Percentiles rank a stretch among this genome's conserved stretches.
phyloP scores from a whole-genome alignment of 192 early-diverging fungal genomes.

The Endogone sp. region DNA sequence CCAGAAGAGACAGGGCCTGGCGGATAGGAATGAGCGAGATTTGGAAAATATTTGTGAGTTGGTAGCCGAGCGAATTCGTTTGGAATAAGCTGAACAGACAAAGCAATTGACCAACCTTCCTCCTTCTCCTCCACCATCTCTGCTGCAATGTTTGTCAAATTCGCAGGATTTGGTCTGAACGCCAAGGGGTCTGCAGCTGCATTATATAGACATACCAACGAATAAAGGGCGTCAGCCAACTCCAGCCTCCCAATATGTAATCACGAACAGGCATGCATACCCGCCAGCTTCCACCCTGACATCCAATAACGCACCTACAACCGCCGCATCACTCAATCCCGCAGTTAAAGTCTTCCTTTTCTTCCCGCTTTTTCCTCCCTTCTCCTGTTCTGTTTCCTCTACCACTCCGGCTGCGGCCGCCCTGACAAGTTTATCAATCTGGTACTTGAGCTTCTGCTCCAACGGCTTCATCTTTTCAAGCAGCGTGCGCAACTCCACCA shows the following conservation, averaged over 20 bases:
- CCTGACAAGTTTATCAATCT: slow-evolving; percentile 91
- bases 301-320: slow-evolving; percentile 3
- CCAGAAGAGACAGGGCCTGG: slow-evolving; percentile 35
- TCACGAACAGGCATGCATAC: no score
- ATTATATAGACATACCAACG: not conserved
- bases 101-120: slow-evolving; percentile 15
- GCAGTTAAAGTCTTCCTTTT: slow-evolving; percentile 11
- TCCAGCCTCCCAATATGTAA: no score
- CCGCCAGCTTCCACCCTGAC: no score
- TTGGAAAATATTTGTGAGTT: no score
- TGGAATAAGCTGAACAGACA: no score
- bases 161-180: slow-evolving; percentile 86
- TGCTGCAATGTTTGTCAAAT: slow-evolving; percentile 43
- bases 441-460: slow-evolving; percentile 93
- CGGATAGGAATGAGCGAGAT: no score
- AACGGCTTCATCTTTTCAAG: slow-evolving; percentile 92
- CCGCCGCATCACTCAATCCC: not conserved
- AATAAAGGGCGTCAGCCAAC: no score
- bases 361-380: slow-evolving; percentile 8
- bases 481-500: slow-evolving; percentile 81
- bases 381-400: slow-evolving; percentile 20
- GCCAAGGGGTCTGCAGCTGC: slow-evolving; percentile 70
- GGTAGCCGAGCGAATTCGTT: no score
- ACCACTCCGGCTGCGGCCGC: slow-evolving; percentile 50
- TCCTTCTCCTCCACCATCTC: slow-evolving; percentile 25